These are phyloP conservation scores for Dactylellina parvicollis DNA, from an alignment of 2,329 filamentous ascomycete species.

Conservation along the genomic window DNA sequence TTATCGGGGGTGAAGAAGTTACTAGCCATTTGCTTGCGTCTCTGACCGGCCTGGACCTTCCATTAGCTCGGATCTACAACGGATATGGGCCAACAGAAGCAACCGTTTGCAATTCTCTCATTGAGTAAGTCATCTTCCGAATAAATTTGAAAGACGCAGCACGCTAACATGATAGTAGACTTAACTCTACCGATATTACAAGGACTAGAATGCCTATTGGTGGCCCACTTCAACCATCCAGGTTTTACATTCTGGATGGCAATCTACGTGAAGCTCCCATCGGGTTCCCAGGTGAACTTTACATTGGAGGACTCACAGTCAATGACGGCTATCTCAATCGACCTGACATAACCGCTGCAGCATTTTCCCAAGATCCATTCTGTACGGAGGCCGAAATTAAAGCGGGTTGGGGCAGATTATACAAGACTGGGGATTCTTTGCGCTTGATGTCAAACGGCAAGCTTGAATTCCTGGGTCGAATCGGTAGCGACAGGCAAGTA, in stretches of 20 bases:
- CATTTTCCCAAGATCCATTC: conserved; percentile 58
- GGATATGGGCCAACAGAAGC: conserved; percentile 35
- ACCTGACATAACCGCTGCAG: conserved; percentile 49
- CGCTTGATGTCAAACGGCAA: conserved; percentile 60
- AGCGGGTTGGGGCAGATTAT: conserved; percentile 59
- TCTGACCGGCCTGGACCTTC: conserved; percentile 3
- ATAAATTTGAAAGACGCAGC: neutral
- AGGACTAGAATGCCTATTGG: conserved; percentile 54
- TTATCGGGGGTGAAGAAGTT: conserved; percentile 21
- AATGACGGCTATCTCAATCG: conserved; percentile 60
- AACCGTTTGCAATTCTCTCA: conserved; percentile 4
- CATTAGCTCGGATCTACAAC: conserved; percentile 14
- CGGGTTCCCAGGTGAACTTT: conserved; percentile 64
- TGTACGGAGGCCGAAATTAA: conserved; percentile 43
- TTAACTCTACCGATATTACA: neutral
- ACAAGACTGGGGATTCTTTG: conserved; percentile 63
- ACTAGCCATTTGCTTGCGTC: conserved; percentile 20
- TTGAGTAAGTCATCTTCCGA: conserved; percentile 4
- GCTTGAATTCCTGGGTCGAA: conserved; percentile 61
- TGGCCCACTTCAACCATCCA: conserved; percentile 60
- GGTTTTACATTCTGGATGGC: conserved; percentile 62
- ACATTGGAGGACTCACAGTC: conserved; percentile 62
- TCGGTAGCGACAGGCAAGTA: conserved; percentile 63
- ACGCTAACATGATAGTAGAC: conserved; percentile 3
- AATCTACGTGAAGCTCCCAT: conserved; percentile 61